phyloP scores from a whole-genome alignment of 306 rosid species.

The Rosa chinensis region DNA sequence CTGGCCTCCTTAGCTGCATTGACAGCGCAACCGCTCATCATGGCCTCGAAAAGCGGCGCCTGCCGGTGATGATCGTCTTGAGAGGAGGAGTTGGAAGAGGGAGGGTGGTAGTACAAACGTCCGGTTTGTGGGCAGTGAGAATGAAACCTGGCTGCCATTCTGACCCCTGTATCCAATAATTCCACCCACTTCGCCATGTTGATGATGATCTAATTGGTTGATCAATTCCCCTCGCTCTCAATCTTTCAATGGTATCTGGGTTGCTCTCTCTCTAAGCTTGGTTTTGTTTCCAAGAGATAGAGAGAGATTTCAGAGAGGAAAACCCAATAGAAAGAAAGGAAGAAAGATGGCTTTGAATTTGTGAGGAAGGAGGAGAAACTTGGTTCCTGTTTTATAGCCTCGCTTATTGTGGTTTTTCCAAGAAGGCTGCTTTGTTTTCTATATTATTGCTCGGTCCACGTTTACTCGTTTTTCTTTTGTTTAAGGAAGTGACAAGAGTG shows the following conservation, averaged over 20 bases:
- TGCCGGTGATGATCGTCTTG: slow-evolving; percentile 2
- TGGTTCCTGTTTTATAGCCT: not conserved
- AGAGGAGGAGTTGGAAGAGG: slow-evolving; percentile 28
- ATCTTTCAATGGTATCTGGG: not conserved
- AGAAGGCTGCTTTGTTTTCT: not conserved
- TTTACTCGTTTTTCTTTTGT: not conserved
- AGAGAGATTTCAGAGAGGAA: not conserved
- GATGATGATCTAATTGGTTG: not conserved
- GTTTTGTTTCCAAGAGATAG: not conserved
- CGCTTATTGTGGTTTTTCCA: not conserved
- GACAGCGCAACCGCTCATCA: not conserved
- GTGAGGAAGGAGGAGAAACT: not conserved
- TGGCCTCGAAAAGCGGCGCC: not conserved
- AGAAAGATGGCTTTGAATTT: not conserved
- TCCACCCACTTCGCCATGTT: slow-evolving; percentile 48
- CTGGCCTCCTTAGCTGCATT: slow-evolving; percentile 21
- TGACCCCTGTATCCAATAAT: slow-evolving; percentile 48
- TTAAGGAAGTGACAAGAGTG: not conserved
- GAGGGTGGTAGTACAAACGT: slow-evolving; percentile 56
- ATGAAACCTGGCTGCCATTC: slow-evolving; percentile 57
- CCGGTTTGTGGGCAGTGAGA: slow-evolving; percentile 56
- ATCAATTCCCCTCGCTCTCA: not conserved
- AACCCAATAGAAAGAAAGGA: not conserved
- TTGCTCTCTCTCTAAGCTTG: slow-evolving; percentile 3
- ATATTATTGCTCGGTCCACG: not conserved